Evolutionary conservation across 1,284 basidiomycete genomes (phyloP).

Genomic region (Leccinum fallax): DNA sequence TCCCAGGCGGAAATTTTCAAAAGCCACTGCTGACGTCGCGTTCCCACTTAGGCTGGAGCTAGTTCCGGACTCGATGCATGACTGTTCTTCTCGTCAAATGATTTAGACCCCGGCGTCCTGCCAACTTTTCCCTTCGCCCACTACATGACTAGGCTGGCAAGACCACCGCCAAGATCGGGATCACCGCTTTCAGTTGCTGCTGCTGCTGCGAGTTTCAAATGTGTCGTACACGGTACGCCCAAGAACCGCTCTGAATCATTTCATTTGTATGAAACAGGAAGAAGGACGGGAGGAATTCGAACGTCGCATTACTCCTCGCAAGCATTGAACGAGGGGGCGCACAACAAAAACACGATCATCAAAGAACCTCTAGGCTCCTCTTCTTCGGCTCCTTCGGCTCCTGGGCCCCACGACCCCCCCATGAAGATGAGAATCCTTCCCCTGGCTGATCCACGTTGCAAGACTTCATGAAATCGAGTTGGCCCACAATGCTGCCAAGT

Average conservation of each 20-base stretch:
- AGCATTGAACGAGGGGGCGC: constrained; percentile 4
- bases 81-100: constrained; percentile 1
- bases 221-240: not conserved
- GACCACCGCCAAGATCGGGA: constrained; percentile 5
- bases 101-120: not conserved
- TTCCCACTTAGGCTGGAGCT: constrained; percentile 4
- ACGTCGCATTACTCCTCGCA: constrained; percentile 13
- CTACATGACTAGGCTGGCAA: not conserved
- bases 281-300: constrained; percentile 17
- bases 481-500: not conserved
- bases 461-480: not conserved
- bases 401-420: not conserved
- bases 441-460: not conserved
- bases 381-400: not conserved
- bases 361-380: not conserved
- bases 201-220: constrained; percentile 15
- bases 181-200: constrained; percentile 1
- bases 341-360: constrained; percentile 14
- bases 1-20: constrained; percentile 22
- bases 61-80: not conserved
- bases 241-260: constrained; percentile 6
- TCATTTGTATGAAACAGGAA: constrained; percentile 31
- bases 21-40: not conserved
- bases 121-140: not conserved
- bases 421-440: constrained; percentile 13